Percentiles rank a stretch among this genome's conserved stretches.
Conservation (phyloP, 202 grass and related monocot species). For the Eragrostis tef region DNA sequence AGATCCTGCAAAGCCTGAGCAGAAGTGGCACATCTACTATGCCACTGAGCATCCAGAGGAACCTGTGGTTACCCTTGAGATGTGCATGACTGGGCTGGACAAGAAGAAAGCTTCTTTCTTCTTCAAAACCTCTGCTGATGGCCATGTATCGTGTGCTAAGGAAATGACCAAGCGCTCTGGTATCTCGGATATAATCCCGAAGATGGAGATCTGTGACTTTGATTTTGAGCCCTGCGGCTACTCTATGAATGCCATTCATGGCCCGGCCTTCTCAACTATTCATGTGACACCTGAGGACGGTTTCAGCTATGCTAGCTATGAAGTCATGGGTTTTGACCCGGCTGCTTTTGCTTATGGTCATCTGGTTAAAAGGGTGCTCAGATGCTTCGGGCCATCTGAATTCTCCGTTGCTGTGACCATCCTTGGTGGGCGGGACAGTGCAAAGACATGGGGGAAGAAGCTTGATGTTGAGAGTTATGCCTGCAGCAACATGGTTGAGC, state of each 20-base stretch:
- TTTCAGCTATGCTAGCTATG: slow-evolving; percentile 96
- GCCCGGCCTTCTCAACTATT: slow-evolving; percentile 74
- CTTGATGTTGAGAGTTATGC: slow-evolving; percentile 57
- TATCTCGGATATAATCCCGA: slow-evolving; percentile 78
- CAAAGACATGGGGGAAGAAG: slow-evolving; percentile 63
- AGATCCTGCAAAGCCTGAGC: slow-evolving; percentile 59
- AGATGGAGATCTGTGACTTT: slow-evolving; percentile 92
- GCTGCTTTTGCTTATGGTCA: slow-evolving; percentile 48
- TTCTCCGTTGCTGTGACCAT: slow-evolving; percentile 89
- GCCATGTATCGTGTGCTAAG: slow-evolving; percentile 58
- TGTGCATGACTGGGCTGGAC: slow-evolving; percentile 96
- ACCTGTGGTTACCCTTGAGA: slow-evolving; percentile 77
- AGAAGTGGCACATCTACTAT: slow-evolving; percentile 93
- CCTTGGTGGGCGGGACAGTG: slow-evolving; percentile 44
- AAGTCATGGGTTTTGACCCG: slow-evolving; percentile 77
- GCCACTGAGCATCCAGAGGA: slow-evolving; percentile 70
- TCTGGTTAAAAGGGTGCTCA: slow-evolving; percentile 73
- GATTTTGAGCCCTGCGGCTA: slow-evolving; percentile 93
- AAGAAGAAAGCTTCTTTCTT: slow-evolving; percentile 70
- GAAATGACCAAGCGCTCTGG: slow-evolving; percentile 92
- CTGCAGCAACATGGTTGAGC: slow-evolving; percentile 64
- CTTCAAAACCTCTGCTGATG: slow-evolving; percentile 74
- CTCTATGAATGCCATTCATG: slow-evolving; percentile 90
- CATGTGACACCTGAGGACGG: slow-evolving; percentile 93
- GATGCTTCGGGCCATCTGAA: slow-evolving; percentile 69